Evolutionary conservation across 2,329 filamentous ascomycete genomes (phyloP), one percentile per base, ranked within the genome.

Genomic region (Hypoxylon sp.): DNA sequence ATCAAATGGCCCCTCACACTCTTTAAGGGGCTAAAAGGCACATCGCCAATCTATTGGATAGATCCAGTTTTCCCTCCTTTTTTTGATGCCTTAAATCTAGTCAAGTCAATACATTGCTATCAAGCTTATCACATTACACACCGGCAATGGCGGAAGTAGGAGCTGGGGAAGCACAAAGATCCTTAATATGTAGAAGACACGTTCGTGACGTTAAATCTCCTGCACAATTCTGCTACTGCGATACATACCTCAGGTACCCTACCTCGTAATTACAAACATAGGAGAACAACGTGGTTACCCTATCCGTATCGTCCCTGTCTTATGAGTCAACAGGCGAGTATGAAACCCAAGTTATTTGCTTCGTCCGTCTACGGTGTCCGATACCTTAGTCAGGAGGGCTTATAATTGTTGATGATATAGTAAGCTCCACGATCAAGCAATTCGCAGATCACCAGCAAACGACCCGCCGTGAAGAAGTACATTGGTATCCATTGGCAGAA

Each of bases 321-420:
- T 50, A 33, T 4, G 26, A 31, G 14, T 10, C n/a, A 6, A 9
- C 1, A 17, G 29, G 5, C 9, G 4, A 17, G 22, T 1, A 17
- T 22, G 13, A 9, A 17, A 50, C 26, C 24, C 46, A 29, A 14
- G 46, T 11, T 48, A 5, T 19, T 22, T 54, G 6, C 35, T 54
- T 54, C 52, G 22, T 54, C 52, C 52, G 52, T 29, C 22, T 17
- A 9, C 52, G 52, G 52, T 14, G 35, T 54, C 52, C 52, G 52
- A 24, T n/a, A 9, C 14, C 35, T 42, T 29, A 39, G 35, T 44
- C 35, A 44, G 5, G 19, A 5, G 11, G 0, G 1, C 9, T 29
- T 17, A 31, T 6, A 31, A 31, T 8, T 31, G 29, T 10, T 11
- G 11, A 37, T 37, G 35, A 44, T 42, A 29, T 14, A 29, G 35